Evolutionary conservation across 352 stramenopile species (phyloP).

Genomic region (Phytophthora palmivora): DNA sequence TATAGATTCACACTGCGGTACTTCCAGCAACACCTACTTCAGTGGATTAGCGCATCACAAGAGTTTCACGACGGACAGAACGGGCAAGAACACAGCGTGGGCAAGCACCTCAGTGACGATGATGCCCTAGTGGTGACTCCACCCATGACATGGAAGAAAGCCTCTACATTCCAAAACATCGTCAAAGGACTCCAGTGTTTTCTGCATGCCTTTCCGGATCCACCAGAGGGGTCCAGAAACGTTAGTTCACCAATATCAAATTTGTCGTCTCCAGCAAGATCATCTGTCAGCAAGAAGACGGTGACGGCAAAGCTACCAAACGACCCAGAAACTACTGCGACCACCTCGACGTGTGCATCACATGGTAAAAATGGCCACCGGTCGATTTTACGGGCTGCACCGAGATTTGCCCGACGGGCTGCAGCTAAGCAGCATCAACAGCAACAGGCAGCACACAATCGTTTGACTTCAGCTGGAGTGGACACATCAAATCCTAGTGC

Average conservation of each 20-base stretch:
- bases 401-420: conserved; percentile 24
- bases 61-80: conserved; percentile 37
- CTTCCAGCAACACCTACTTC: conserved; percentile 72
- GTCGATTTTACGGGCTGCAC: conserved; percentile 10
- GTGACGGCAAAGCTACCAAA: conserved; percentile 4
- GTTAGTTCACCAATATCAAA: background rate
- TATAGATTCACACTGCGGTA: conserved; percentile 83
- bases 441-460: conserved; percentile 4
- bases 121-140: conserved; percentile 26
- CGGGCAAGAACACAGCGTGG: conserved; percentile 13
- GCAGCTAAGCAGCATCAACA: conserved; percentile 22
- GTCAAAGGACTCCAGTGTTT: conserved; percentile 84
- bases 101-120: conserved; percentile 29
- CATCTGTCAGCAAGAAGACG: conserved; percentile 2
- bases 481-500: conserved; percentile 14
- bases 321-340: conserved; percentile 10
- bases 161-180: conserved; percentile 73
- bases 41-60: conserved; percentile 52
- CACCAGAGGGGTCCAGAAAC: conserved; percentile 25
- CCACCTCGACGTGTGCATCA: background rate
- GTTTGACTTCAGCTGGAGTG: background rate
- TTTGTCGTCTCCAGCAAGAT: background rate
- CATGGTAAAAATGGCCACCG: conserved; percentile 10
- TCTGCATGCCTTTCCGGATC: conserved; percentile 61
- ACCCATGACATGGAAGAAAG: conserved; percentile 42